Evolutionary conservation across 257 asterid genomes (phyloP).

Genomic region (Solanum pimpinellifolium): DNA sequence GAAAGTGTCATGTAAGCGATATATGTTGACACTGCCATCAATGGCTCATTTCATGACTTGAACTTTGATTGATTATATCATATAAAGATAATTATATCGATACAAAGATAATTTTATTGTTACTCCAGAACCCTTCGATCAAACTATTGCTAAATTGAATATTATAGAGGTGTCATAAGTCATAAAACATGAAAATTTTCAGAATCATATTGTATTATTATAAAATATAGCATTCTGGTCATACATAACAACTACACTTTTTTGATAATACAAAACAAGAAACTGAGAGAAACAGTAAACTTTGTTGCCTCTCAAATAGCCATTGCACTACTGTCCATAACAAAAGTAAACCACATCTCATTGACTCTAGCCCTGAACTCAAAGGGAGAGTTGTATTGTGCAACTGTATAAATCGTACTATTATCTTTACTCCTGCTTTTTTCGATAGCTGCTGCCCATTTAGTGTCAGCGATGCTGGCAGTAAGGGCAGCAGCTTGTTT

Average conservation of each 20-base stretch:
- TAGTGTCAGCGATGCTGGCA: constrained; percentile 43
- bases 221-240: neutral
- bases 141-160: neutral
- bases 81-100: neutral
- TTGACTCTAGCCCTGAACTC: constrained; percentile 62
- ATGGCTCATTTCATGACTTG: neutral
- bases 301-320: neutral
- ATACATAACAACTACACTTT: neutral
- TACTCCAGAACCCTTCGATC: neutral
- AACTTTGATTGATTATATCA: neutral
- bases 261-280: neutral
- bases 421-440: constrained; percentile 29
- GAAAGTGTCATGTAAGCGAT: neutral
- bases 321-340: constrained; percentile 9
- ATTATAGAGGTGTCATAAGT: neutral
- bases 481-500: constrained; percentile 55
- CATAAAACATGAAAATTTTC: neutral
- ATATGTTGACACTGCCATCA: too few relatives aligned
- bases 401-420: constrained; percentile 41
- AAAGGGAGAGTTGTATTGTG: constrained; percentile 78
- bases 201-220: neutral
- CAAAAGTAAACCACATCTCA: constrained; percentile 68
- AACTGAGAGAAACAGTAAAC: neutral
- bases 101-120: neutral
- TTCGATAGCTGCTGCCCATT: constrained; percentile 46